Evolutionary conservation across 2,329 filamentous ascomycete genomes (phyloP), one percentile per base, ranked within the genome.

Genomic region (Colletotrichum eleusines): DNA sequence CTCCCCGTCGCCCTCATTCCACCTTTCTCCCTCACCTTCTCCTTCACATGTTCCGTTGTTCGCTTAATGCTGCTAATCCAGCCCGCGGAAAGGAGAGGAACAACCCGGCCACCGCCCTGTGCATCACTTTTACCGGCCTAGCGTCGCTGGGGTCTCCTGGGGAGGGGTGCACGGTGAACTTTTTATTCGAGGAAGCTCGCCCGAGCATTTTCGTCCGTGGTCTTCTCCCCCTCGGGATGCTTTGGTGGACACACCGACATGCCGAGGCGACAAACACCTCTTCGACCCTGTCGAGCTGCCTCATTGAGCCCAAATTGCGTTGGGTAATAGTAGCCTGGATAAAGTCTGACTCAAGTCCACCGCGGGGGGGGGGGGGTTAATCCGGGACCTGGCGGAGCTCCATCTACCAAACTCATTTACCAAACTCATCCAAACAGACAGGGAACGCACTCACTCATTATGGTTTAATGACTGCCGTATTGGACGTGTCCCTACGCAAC

Each of bases 41-140:
- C n/a, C n/a, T n/a, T 53, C 54, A 58, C 59, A 64, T 70, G 60
- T 62, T 64, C n/a, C n/a, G 57, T 62, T 51, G n/a, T 35, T 33
- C 67, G 61, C 61, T 59, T 69, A 67, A 51, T 57, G 59, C 62
- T 72, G 63, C 58, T 69, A 55, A 70, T 73, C 81, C 59, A 54
- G 64, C 38, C 60, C 33, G 60, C 46, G 54, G 66, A 72, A 65
- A 70, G n/a, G 66, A 63, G 51, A 68, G 38, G 69, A 48, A 63
- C 53, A 63, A 58, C 51, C 68, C 58, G 67, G 64, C n/a, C 65
- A 55, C 53, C 60, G 69, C 69, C 60, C 66, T 72, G 54, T 66
- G 54, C 69, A 50, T 58, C 65, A 61, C 58, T 50, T 42, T 53
- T 54, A 59, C 59, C 48, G 54, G 69, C 28, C 66, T 72, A 70